phyloP scores from a whole-genome alignment of 2,329 filamentous ascomycete species.

The Cryphonectria naterciae region DNA sequence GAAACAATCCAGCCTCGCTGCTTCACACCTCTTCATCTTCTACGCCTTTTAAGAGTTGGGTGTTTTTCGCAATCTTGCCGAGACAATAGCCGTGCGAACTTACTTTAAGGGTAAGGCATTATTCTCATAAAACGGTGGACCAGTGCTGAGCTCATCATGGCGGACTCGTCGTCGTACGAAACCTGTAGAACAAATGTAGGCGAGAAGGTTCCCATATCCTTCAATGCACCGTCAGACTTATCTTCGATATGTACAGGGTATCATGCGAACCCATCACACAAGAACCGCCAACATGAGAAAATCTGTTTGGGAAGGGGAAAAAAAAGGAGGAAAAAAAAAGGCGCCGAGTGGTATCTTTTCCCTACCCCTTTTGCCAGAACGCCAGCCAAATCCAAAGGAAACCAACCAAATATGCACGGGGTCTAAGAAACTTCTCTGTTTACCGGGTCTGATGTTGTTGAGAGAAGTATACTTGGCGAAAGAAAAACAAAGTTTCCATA shows the following conservation, averaged over 20 bases:
- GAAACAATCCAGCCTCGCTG: background rate
- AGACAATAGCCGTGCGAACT: background rate
- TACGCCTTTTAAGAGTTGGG: background rate
- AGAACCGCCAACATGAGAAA: background rate
- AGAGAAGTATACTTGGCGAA: too few species aligned
- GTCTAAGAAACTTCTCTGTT: background rate
- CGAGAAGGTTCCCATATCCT: background rate
- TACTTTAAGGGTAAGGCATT: background rate
- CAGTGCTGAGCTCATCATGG: background rate
- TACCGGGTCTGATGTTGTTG: background rate
- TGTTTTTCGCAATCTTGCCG: background rate
- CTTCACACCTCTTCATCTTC: background rate
- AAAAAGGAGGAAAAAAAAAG: too few species aligned
- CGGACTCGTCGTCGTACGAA: too few species aligned
- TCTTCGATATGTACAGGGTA: slow-evolving; percentile 18
- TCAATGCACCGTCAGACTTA: background rate
- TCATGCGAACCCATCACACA: background rate
- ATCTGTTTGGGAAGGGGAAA: background rate
- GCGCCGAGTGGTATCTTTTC: slow-evolving; percentile 5
- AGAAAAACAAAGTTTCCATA: background rate
- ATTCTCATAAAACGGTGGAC: background rate
- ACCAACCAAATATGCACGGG: background rate
- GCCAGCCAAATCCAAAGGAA: slow-evolving; percentile 5
- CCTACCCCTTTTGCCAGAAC: slow-evolving; percentile 11
- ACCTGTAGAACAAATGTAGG: background rate